Conservation (phyloP, 352 stramenopile species). For the Phytopythium delawarense region DNA sequence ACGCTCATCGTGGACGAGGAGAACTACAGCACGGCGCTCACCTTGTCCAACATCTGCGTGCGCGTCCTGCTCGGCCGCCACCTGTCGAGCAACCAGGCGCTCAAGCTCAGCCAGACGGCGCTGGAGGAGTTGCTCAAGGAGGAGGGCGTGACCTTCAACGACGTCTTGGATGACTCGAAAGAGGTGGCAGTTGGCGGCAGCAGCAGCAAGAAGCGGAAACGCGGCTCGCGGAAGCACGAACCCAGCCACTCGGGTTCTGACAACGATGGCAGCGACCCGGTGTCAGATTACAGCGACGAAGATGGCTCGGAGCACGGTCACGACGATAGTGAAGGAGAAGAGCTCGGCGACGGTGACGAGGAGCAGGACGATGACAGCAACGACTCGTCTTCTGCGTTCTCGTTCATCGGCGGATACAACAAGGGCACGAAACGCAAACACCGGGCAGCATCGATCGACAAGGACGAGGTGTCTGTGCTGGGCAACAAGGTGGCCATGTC, state of each 20-base stretch:
- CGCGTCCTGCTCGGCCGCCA: conserved; percentile 69
- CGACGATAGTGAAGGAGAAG: conserved; percentile 19
- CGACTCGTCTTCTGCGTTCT: conserved; percentile 39
- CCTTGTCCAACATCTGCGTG: conserved; percentile 77
- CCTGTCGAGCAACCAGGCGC: conserved; percentile 74
- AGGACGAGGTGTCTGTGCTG: conserved; percentile 6
- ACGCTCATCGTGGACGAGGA: conserved; percentile 81
- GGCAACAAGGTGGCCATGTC: conserved; percentile 17
- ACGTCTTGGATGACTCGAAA: conserved; percentile 44
- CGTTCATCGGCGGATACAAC: conserved; percentile 73
- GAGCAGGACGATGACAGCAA: conserved; percentile 20
- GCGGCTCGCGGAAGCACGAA: conserved; percentile 14
- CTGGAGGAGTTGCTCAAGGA: conserved; percentile 71
- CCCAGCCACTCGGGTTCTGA: conserved; percentile 16
- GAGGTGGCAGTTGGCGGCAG: conserved; percentile 2
- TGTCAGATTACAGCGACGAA: not conserved
- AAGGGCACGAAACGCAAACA: conserved; percentile 27
- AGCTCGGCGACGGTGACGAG: conserved; percentile 20
- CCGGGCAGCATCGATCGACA: conserved; percentile 8
- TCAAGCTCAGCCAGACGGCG: conserved; percentile 85
- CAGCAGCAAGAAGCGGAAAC: not conserved
- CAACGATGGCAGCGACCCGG: conserved; percentile 22
- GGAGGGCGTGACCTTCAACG: conserved; percentile 63
- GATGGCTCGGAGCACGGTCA: conserved; percentile 9
- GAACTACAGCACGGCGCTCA: conserved; percentile 75